Evolutionary conservation across 495 filamentous ascomycete genomes (phyloP).

Genomic region (Clavariopsis aquatica): DNA sequence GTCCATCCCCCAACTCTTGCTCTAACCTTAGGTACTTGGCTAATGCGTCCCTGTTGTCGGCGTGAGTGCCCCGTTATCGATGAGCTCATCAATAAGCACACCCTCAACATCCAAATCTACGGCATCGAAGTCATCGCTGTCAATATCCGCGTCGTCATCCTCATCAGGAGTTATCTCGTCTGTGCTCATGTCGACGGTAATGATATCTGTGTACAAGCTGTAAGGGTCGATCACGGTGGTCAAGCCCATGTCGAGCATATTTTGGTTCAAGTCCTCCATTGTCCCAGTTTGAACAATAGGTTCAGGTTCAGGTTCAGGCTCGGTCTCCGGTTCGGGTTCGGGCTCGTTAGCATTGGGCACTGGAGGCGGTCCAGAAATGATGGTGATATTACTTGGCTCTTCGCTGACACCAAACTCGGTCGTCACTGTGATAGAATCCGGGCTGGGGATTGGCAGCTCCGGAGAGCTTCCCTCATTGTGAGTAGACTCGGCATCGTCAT

Average conservation of each 20-base stretch:
- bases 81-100: slow-evolving; percentile 26
- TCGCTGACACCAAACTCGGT: slow-evolving; percentile 31
- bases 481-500: too few species aligned
- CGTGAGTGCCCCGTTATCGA: slow-evolving; percentile 20
- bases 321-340: not conserved
- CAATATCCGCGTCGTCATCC: slow-evolving; percentile 19
- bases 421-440: slow-evolving; percentile 32
- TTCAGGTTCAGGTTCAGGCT: too few species aligned
- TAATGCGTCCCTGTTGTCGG: slow-evolving; percentile 2
- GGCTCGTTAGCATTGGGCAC: not conserved
- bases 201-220: too few species aligned
- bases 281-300: not conserved
- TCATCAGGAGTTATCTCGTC: slow-evolving; percentile 27
- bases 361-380: slow-evolving; percentile 7
- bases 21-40: not conserved
- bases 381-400: slow-evolving; percentile 24
- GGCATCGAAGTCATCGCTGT: slow-evolving; percentile 23
- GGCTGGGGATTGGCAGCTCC: slow-evolving; percentile 19
- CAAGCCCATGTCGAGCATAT: not conserved
- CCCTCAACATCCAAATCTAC: slow-evolving; percentile 29
- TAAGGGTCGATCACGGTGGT: too few species aligned
- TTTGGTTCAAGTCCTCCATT: not conserved
- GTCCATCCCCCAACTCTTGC: too few species aligned
- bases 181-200: not conserved
- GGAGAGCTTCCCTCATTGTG: not conserved